Evolutionary conservation across 441 rosid genomes (phyloP), one percentile per base, ranked within the genome.

Genomic region (Mallotus repandus): DNA sequence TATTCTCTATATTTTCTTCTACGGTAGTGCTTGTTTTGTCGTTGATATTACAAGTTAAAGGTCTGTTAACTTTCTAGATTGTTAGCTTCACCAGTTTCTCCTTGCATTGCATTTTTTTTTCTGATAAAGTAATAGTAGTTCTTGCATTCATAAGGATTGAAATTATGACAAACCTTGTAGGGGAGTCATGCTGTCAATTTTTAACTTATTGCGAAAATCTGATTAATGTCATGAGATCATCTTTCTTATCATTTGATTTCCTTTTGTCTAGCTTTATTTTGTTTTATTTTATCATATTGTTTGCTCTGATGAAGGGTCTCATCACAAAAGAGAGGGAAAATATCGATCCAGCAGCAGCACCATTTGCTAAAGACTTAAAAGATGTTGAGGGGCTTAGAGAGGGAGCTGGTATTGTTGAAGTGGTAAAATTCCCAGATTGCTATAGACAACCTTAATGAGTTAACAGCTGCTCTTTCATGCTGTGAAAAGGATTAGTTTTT

Each of bases 381-480:
- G 90, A 87, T 81, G 76, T 78, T 25, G 76, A 78, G 57, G 97
- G 89, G 67, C 90, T 91, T 69, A 82, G 82, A 64, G 99, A 96
- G 82, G 99, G 97, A 61, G 94, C 97, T 84, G 81, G 84, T 81
- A 82, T 91, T 16, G 72, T 85, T 52, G 99, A 96, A 89, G 98
- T 96, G 97, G 99, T 96, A 90, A 83, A 80, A 72, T 61, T 68
- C 72, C 74, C 59, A 46, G 65, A 71, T 68, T 53, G 25, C 73
- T 69, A 10, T 77, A 54, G 69, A 61, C 74, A 66, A 68, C 60
- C 21, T 60, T 77, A 22, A 15, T 52, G 60, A 58, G 65, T 48
- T 58, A 48, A 60, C 32, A 63, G 32, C 74, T 69, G 78, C 69
- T 52, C 29, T 76, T 67, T 29, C 66, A 46, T 61, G 64, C 43